A percentile compares a stretch with the other conserved stretches of the same genome.
phyloP scores from a whole-genome alignment of 2,329 filamentous ascomycete species.

The Cercospora canescens region DNA sequence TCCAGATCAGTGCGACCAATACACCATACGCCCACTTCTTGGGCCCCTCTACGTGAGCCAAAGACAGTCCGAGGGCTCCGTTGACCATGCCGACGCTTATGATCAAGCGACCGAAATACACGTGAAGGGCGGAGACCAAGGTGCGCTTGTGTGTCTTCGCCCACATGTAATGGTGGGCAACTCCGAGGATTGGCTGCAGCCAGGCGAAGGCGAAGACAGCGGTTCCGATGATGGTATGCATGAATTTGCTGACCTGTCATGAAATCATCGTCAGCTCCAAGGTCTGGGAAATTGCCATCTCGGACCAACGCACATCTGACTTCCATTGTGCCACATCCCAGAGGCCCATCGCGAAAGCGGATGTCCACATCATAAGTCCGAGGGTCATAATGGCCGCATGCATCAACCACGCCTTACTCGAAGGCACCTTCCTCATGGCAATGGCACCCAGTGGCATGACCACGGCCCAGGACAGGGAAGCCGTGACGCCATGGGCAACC shows the following conservation, averaged over 20 bases:
- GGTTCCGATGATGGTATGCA: slow-evolving; percentile 9
- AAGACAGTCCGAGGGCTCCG: slow-evolving; percentile 55
- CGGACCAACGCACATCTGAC: not conserved
- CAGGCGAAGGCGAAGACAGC: slow-evolving; percentile 8
- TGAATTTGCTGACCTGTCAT: slow-evolving; percentile 29
- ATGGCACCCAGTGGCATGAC: slow-evolving; percentile 46
- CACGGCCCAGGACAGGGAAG: slow-evolving; percentile 46
- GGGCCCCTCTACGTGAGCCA: slow-evolving; percentile 41
- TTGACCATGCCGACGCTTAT: slow-evolving; percentile 58
- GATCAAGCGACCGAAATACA: slow-evolving; percentile 35
- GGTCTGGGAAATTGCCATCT: not conserved
- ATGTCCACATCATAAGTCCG: slow-evolving; percentile 49
- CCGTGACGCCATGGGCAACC: slow-evolving; percentile 44
- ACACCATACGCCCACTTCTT: slow-evolving; percentile 50
- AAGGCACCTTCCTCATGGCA: slow-evolving; percentile 44
- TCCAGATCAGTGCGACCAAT: slow-evolving; percentile 41
- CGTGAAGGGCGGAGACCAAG: slow-evolving; percentile 44
- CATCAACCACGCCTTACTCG: slow-evolving; percentile 44
- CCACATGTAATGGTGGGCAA: slow-evolving; percentile 54
- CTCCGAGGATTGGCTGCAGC: slow-evolving; percentile 51
- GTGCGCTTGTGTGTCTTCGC: slow-evolving; percentile 48
- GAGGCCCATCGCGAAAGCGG: slow-evolving; percentile 54
- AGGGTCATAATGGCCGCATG: slow-evolving; percentile 51
- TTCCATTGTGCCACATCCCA: slow-evolving; percentile 40
- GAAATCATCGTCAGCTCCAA: not conserved